Evolutionary conservation across 2,329 filamentous ascomycete genomes (phyloP).

Genomic region (Cladosporium sp.): DNA sequence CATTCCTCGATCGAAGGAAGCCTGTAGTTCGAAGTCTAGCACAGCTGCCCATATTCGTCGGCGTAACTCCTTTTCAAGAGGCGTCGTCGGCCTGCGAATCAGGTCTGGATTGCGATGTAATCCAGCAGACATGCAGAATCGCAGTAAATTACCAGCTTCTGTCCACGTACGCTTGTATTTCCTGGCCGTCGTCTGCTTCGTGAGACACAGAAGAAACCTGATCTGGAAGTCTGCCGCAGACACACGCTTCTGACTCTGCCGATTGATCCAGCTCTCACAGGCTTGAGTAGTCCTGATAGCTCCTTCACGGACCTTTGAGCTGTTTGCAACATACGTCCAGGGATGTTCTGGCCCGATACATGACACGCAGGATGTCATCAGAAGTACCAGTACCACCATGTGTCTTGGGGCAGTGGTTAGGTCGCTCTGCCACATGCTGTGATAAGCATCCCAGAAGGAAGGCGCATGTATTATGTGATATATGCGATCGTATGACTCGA

Average conservation of each 20-base stretch:
- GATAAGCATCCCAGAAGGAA: constrained; percentile 50
- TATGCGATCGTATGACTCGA: constrained; percentile 47
- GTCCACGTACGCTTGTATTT: constrained; percentile 54
- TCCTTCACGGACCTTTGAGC: constrained; percentile 37
- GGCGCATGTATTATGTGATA: constrained; percentile 53
- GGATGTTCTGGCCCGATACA: constrained; percentile 26
- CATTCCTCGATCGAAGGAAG: constrained; percentile 53
- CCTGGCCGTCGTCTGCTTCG: constrained; percentile 48
- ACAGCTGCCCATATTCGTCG: constrained; percentile 56
- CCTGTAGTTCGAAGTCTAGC: constrained; percentile 53
- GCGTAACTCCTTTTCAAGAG: constrained; percentile 51
- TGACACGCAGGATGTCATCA: constrained; percentile 38
- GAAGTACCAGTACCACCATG: constrained; percentile 38
- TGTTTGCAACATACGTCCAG: constrained; percentile 41
- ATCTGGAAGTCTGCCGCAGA: constrained; percentile 49
- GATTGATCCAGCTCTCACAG: constrained; percentile 39
- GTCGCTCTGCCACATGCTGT: constrained; percentile 40
- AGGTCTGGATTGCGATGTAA: constrained; percentile 48
- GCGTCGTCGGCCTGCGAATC: constrained; percentile 33
- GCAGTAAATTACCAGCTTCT: constrained; percentile 46
- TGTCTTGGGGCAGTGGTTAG: constrained; percentile 28
- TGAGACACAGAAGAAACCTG: constrained; percentile 48
- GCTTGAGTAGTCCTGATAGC: constrained; percentile 36
- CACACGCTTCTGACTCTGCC: constrained; percentile 50
- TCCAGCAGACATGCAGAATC: constrained; percentile 51